These are phyloP conservation scores for Mayamaea pseudoterrestris DNA, from an alignment of 108 stramenopile species.

Conservation along the genomic window DNA sequence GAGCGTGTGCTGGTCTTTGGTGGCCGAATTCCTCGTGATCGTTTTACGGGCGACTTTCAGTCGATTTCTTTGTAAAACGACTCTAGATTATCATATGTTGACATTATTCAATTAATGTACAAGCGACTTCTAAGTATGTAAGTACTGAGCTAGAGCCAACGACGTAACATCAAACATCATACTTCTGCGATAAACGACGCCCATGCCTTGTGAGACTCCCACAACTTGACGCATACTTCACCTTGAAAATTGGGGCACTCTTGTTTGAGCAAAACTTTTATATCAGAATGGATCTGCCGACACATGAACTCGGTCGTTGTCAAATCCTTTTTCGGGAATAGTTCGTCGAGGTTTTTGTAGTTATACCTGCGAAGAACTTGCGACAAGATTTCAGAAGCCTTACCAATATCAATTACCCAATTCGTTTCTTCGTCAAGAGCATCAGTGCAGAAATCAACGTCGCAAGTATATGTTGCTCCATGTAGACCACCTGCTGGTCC, in stretches of 20 bases:
- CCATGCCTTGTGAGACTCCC: constrained; percentile 93
- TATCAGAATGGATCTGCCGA: constrained; percentile 37
- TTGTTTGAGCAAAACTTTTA: constrained; percentile 11
- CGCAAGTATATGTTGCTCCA: constrained; percentile 90
- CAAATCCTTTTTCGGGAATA: constrained; percentile 68
- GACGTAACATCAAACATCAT: too few relatives aligned
- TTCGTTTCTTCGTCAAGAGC: constrained; percentile 52
- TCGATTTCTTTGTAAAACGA: background rate
- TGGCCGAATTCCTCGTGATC: constrained; percentile 51
- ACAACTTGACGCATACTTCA: constrained; percentile 75
- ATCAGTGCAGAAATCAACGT: constrained; percentile 71
- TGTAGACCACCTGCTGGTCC: constrained; percentile 89
- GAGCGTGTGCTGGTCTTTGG: constrained; percentile 53
- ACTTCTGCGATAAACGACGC: too few relatives aligned
- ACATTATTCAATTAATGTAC: too few relatives aligned
- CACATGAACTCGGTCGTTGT: constrained; percentile 94
- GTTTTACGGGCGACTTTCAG: constrained; percentile 54
- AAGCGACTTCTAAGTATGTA: too few relatives aligned
- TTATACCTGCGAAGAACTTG: constrained; percentile 75
- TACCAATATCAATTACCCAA: constrained; percentile 93
- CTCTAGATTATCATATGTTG: too few relatives aligned
- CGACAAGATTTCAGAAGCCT: constrained; percentile 59
- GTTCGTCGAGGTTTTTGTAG: constrained; percentile 83
- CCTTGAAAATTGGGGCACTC: constrained; percentile 52
- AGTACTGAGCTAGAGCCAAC: too few relatives aligned